phyloP scores from a whole-genome alignment of 148 eudicot species.

The Camellia granthamiana region DNA sequence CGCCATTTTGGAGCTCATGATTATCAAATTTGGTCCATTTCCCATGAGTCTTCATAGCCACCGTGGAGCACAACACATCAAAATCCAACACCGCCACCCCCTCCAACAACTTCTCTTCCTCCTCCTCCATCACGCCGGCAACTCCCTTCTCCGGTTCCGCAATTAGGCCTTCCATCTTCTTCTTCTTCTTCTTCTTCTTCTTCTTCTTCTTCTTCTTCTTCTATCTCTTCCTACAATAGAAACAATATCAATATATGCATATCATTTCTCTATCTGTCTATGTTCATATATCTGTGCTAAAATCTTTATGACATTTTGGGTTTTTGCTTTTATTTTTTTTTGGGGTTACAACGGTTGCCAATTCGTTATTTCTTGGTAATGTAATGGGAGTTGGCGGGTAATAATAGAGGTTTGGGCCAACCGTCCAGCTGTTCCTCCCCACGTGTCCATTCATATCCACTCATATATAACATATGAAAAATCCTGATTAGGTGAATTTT shows the following conservation, averaged over 20 bases:
- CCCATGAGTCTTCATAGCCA: constrained; percentile 81
- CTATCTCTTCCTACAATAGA: not conserved
- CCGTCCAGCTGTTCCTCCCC: too few species aligned
- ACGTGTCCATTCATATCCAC: too few species aligned
- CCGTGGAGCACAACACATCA: constrained; percentile 76
- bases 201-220: constrained; percentile 2
- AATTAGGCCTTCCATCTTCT: constrained; percentile 13
- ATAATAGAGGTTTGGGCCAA: too few species aligned
- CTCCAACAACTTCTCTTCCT: constrained; percentile 57
- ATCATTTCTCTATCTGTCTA: not conserved
- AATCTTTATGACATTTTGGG: too few species aligned
- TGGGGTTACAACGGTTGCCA: too few species aligned
- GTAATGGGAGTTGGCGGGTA: too few species aligned
- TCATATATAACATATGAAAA: too few species aligned
- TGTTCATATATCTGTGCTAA: too few species aligned
- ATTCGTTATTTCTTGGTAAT: too few species aligned
- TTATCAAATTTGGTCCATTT: constrained; percentile 55
- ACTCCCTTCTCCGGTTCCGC: constrained; percentile 30
- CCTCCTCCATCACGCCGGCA: constrained; percentile 34
- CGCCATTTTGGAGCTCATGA: constrained; percentile 23
- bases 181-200: constrained; percentile 12
- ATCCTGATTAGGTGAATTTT: too few species aligned
- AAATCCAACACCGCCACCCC: constrained; percentile 66
- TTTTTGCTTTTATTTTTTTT: too few species aligned
- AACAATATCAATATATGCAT: too few species aligned